Conservation (phyloP, 495 filamentous ascomycete genomes). For the Aspergillus heteromorphus region DNA sequence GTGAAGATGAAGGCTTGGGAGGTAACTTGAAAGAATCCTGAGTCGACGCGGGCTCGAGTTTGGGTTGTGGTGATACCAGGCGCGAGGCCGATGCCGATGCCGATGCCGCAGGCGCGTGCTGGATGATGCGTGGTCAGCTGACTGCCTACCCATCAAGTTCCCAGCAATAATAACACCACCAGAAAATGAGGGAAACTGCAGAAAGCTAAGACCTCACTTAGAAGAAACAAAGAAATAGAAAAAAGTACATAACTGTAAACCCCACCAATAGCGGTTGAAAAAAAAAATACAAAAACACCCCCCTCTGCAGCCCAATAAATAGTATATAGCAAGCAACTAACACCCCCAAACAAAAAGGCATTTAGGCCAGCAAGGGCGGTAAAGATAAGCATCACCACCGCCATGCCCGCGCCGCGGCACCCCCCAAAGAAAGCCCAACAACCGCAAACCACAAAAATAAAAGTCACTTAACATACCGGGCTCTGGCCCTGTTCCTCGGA, state of each 20-base stretch:
- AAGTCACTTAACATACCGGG: slow-evolving; percentile 3
- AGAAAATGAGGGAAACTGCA: not conserved
- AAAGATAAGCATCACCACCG: not conserved
- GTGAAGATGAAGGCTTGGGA: too few relatives aligned
- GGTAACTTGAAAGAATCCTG: too few relatives aligned
- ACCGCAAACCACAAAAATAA: not conserved
- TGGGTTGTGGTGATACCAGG: too few relatives aligned
- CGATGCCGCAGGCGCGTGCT: too few relatives aligned
- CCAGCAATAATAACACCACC: not conserved
- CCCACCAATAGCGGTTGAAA: not conserved
- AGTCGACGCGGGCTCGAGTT: too few relatives aligned
- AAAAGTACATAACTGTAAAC: not conserved
- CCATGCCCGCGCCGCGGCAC: too few relatives aligned
- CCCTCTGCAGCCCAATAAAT: too few relatives aligned
- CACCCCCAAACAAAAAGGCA: not conserved
- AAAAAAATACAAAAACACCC: not conserved
- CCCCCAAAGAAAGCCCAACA: not conserved
- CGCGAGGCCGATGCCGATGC: too few relatives aligned
- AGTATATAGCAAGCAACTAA: not conserved
- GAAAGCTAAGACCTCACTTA: not conserved
- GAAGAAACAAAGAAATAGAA: not conserved
- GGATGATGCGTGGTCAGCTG: too few relatives aligned
- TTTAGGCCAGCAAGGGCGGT: not conserved
- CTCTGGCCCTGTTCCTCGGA: slow-evolving; percentile 7
- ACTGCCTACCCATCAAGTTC: too few relatives aligned